A percentile compares a stretch with the other conserved stretches of the same genome.
These are phyloP conservation scores for Ustilago trichophora DNA, from an alignment of 1,284 basidiomycete species.

Conservation along the genomic window DNA sequence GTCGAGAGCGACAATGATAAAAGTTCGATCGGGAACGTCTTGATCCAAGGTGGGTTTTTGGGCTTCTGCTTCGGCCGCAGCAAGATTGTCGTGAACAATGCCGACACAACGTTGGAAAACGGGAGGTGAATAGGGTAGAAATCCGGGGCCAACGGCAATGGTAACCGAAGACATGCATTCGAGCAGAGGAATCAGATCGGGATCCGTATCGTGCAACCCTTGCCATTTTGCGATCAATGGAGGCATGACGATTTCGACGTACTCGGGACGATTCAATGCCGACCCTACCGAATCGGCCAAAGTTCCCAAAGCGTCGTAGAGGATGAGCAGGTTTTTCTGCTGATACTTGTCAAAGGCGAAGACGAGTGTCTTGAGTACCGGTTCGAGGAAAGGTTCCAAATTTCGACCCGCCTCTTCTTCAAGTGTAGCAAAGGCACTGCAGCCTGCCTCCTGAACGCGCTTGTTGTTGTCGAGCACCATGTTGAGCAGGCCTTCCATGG, in stretches of 20 bases:
- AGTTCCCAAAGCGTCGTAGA: constrained; percentile 98
- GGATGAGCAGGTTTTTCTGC: constrained; percentile 97
- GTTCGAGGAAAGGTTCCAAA: constrained; percentile 91
- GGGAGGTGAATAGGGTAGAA: constrained; percentile 86
- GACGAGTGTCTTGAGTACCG: constrained; percentile 91
- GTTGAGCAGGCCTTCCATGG: constrained; percentile 95
- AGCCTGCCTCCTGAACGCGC: constrained; percentile 98
- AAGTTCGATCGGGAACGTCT: constrained; percentile 61
- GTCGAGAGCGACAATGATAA: constrained; percentile 92
- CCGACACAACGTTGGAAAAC: constrained; percentile 90
- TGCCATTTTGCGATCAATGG: constrained; percentile 90
- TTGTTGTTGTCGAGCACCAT: constrained; percentile 99
- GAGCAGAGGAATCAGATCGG: constrained; percentile 86
- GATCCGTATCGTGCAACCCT: constrained; percentile 86
- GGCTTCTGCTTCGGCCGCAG: constrained; percentile 77
- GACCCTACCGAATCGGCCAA: constrained; percentile 93
- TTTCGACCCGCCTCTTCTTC: constrained; percentile 95
- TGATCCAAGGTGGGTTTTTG: constrained; percentile 75
- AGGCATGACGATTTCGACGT: constrained; percentile 95
- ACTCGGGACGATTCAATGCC: constrained; percentile 83
- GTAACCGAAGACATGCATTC: constrained; percentile 97
- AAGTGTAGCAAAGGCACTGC: constrained; percentile 96
- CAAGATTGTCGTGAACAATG: constrained; percentile 86
- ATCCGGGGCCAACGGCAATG: constrained; percentile 92
- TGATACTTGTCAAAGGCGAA: constrained; percentile 98